Conservation (phyloP, 306 rosid species). For the Quillaja saponaria region DNA sequence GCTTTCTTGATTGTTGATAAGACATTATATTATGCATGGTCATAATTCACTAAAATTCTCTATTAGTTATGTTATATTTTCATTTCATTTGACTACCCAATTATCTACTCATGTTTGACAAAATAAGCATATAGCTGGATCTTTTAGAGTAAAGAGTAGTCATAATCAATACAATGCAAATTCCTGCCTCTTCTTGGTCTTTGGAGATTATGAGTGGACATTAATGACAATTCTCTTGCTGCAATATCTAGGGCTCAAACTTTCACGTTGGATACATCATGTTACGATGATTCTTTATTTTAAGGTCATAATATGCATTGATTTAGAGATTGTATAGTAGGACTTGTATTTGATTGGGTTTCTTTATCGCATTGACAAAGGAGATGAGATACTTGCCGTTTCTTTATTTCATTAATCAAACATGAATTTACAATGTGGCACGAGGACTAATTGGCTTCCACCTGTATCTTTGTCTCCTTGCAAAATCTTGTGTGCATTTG, state of each 20-base stretch:
- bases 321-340: conserved; percentile 14
- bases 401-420: no score
- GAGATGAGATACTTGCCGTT: background rate
- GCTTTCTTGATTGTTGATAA: background rate
- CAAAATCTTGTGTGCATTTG: background rate
- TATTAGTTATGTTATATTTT: no score
- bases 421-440: no score
- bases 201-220: background rate
- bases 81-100: no score
- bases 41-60: no score
- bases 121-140: background rate
- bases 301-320: conserved; percentile 12
- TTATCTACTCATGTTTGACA: conserved; percentile 3
- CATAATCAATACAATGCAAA: conserved; percentile 15
- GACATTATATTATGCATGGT: no score
- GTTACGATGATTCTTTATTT: conserved; percentile 12
- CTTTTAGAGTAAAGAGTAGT: background rate
- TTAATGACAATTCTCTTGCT: background rate
- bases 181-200: conserved; percentile 1
- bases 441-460: no score
- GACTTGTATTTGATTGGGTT: background rate
- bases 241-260: conserved; percentile 2
- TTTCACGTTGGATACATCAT: background rate
- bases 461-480: no score
- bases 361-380: background rate